A percentile compares a stretch with the other conserved stretches of the same genome.
phyloP scores from a whole-genome alignment of 495 filamentous ascomycete species.

The Lophium mytilinum region DNA sequence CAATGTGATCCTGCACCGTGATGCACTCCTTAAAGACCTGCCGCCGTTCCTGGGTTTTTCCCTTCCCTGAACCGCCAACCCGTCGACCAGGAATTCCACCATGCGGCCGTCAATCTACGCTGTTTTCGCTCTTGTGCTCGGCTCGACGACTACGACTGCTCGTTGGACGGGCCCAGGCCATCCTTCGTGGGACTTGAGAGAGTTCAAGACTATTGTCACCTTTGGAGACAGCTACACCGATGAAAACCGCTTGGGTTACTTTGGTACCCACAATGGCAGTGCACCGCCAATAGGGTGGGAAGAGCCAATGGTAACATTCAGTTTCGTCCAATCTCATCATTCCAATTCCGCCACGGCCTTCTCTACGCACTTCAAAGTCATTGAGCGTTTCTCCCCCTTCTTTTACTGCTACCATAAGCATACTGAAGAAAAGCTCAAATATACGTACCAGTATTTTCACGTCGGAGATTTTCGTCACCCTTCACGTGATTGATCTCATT shows the following conservation, averaged over 20 bases:
- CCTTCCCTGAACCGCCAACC: neutral
- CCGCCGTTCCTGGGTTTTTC: neutral
- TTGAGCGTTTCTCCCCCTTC: too few relatives aligned
- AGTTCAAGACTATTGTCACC: constrained; percentile 46
- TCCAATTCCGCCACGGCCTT: neutral
- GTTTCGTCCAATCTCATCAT: neutral
- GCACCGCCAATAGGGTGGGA: constrained; percentile 54
- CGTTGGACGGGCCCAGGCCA: neutral
- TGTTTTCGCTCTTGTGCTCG: constrained; percentile 7
- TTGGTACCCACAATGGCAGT: constrained; percentile 46
- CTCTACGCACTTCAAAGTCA: neutral
- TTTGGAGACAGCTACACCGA: constrained; percentile 76
- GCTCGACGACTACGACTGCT: constrained; percentile 8
- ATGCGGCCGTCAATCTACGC: neutral
- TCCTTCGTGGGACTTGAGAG: constrained; percentile 29
- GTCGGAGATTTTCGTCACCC: too few relatives aligned
- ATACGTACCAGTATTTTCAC: too few relatives aligned
- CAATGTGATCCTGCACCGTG: neutral
- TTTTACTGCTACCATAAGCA: neutral
- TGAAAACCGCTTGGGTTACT: constrained; percentile 55
- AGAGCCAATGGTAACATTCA: constrained; percentile 34
- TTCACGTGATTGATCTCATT: neutral
- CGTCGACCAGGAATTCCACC: neutral
- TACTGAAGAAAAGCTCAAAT: too few relatives aligned
- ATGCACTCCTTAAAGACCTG: neutral